phyloP scores from a whole-genome alignment of 805 yeast genomes.

The Ogataea naganishii region DNA sequence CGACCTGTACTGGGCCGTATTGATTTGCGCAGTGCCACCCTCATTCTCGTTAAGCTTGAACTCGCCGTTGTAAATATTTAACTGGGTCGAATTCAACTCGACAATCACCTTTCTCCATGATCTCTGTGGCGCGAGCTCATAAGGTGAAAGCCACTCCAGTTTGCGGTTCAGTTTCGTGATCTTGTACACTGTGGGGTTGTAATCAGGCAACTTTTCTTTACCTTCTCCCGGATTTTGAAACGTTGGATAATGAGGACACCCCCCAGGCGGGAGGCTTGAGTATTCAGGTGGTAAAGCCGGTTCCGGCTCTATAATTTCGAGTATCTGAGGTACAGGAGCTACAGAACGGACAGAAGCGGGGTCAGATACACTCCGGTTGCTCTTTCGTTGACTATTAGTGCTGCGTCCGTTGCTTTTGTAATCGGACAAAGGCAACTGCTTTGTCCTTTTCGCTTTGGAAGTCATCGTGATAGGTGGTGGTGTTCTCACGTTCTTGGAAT shows the following conservation, averaged over 20 bases:
- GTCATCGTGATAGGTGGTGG: too few relatives aligned
- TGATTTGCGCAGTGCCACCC: background rate
- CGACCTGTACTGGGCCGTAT: slow-evolving; percentile 15
- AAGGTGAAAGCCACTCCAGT: slow-evolving; percentile 71
- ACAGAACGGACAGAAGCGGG: background rate
- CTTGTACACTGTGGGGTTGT: slow-evolving; percentile 57
- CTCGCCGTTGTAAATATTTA: slow-evolving; percentile 52
- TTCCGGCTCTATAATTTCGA: slow-evolving; percentile 21
- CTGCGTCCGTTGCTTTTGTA: too few relatives aligned
- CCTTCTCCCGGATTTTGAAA: slow-evolving; percentile 20
- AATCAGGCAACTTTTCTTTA: slow-evolving; percentile 47
- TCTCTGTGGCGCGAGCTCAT: slow-evolving; percentile 55
- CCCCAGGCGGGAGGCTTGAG: slow-evolving; percentile 24
- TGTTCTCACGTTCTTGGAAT: too few relatives aligned
- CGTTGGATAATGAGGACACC: slow-evolving; percentile 24
- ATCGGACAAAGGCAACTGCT: too few relatives aligned
- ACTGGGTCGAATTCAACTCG: slow-evolving; percentile 81
- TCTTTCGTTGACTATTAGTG: too few relatives aligned
- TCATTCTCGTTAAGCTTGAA: slow-evolving; percentile 1
- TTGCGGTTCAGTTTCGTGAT: slow-evolving; percentile 54
- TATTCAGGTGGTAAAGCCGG: slow-evolving; percentile 33
- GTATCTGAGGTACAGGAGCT: background rate
- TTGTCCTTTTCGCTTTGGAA: too few relatives aligned
- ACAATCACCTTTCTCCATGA: slow-evolving; percentile 64
- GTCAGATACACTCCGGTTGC: too few relatives aligned